A percentile compares a stretch with the other conserved stretches of the same genome.
Conservation (phyloP, 306 rosid species). For the Cajanus cajan region DNA sequence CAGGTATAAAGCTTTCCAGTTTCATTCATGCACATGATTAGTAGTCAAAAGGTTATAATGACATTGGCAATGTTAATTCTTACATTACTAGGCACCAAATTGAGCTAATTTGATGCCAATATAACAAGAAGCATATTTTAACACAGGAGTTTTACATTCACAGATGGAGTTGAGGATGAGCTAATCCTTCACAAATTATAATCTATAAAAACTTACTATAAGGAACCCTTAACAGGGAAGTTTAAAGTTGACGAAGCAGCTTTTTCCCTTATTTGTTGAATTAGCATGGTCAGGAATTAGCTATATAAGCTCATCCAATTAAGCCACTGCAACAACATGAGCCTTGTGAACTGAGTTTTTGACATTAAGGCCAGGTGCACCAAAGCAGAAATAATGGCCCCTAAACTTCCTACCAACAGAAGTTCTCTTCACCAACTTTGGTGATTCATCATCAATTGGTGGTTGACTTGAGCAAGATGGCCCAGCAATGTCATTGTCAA, state of each 20-base stretch:
- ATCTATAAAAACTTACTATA: slow-evolving; percentile 26
- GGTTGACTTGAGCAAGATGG: slow-evolving; percentile 60
- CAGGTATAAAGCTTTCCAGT: not conserved
- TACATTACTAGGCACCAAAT: slow-evolving; percentile 12
- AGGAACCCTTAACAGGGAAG: not conserved
- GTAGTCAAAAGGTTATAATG: not conserved
- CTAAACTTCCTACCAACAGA: slow-evolving; percentile 44
- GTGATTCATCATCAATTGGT: slow-evolving; percentile 41
- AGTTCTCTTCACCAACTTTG: slow-evolving; percentile 42
- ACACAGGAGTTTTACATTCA: slow-evolving; percentile 8
- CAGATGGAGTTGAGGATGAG: slow-evolving; percentile 9
- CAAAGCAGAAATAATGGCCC: slow-evolving; percentile 88
- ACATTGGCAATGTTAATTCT: not conserved
- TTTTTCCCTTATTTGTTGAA: slow-evolving; percentile 11
- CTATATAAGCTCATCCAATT: slow-evolving; percentile 24
- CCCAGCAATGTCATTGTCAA: slow-evolving; percentile 62
- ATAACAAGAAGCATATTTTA: slow-evolving; percentile 26
- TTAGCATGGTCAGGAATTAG: slow-evolving; percentile 30
- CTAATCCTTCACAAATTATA: slow-evolving; percentile 22
- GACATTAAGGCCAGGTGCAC: slow-evolving; percentile 56
- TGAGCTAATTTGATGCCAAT: not conserved
- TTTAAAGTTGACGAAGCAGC: slow-evolving; percentile 20
- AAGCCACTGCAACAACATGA: slow-evolving; percentile 64
- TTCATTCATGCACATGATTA: not conserved
- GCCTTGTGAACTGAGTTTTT: slow-evolving; percentile 53